phyloP scores from a whole-genome alignment of 257 asterid genomes.

The Solanum bukasovii region DNA sequence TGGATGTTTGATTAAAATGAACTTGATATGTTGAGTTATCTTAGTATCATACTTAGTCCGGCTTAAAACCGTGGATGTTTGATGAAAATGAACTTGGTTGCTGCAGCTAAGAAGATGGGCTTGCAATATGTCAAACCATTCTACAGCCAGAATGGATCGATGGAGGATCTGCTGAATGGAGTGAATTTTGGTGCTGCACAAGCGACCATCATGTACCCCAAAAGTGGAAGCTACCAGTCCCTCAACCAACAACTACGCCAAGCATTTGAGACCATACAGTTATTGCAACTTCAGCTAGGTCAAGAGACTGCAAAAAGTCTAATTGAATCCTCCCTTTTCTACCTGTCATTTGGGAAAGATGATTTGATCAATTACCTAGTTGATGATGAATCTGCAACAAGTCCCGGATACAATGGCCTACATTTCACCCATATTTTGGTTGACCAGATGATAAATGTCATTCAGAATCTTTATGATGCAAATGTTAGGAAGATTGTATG shows the following conservation, averaged over 20 bases:
- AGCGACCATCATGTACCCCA: constrained; percentile 41
- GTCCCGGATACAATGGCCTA: not conserved
- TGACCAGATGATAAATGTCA: constrained; percentile 37
- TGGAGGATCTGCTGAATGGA: constrained; percentile 24
- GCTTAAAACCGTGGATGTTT: not conserved
- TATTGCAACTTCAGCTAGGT: constrained; percentile 54
- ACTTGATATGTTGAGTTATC: not conserved
- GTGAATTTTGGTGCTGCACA: constrained; percentile 53
- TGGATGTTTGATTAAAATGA: not conserved
- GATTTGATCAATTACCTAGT: constrained; percentile 35
- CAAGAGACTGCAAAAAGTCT: constrained; percentile 22
- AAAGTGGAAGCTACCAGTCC: constrained; percentile 38
- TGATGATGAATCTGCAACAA: constrained; percentile 5
- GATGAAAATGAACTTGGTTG: not conserved
- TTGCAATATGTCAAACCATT: constrained; percentile 40
- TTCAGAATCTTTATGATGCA: constrained; percentile 28
- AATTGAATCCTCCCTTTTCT: constrained; percentile 47
- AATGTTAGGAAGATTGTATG: constrained; percentile 47
- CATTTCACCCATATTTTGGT: constrained; percentile 26
- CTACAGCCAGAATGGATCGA: constrained; percentile 55
- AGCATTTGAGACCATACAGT: constrained; percentile 41
- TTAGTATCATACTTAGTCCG: not conserved
- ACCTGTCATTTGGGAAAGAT: constrained; percentile 57
- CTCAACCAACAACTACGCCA: constrained; percentile 60
- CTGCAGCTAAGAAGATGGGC: constrained; percentile 52